A percentile compares a stretch with the other conserved stretches of the same genome.
phyloP scores from a whole-genome alignment of 495 filamentous ascomycete genomes.

The Daldinia grandis region DNA sequence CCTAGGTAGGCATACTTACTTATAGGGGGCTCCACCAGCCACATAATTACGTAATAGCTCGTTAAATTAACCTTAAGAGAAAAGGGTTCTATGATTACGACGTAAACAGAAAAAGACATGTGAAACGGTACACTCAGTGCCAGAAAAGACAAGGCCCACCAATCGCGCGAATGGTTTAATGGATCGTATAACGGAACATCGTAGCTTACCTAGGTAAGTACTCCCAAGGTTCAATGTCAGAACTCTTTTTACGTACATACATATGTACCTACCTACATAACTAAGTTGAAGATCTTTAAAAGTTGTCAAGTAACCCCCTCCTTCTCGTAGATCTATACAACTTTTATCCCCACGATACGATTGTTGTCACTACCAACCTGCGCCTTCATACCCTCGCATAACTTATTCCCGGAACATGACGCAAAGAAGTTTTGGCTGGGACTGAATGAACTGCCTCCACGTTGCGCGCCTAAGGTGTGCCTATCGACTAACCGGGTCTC shows the following conservation, averaged over 20 bases:
- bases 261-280: no score
- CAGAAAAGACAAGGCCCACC: background rate
- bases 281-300: conserved; percentile 6
- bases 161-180: background rate
- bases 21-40: background rate
- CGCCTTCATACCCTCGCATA: background rate
- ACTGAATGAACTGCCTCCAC: conserved; percentile 33
- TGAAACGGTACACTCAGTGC: background rate
- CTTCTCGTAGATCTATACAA: conserved; percentile 4
- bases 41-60: background rate
- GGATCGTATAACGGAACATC: background rate
- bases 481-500: conserved; percentile 31
- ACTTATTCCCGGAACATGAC: conserved; percentile 21
- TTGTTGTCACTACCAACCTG: background rate
- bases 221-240: no score
- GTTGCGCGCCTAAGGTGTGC: conserved; percentile 27
- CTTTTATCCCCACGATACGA: background rate
- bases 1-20: background rate
- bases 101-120: background rate
- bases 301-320: background rate
- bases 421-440: conserved; percentile 8
- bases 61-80: background rate
- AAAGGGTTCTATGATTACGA: background rate
- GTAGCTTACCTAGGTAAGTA: no score
- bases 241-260: no score